Evolutionary conservation across 169 alveolate genomes (phyloP).

Genomic region (Plasmodium chabaudi): DNA sequence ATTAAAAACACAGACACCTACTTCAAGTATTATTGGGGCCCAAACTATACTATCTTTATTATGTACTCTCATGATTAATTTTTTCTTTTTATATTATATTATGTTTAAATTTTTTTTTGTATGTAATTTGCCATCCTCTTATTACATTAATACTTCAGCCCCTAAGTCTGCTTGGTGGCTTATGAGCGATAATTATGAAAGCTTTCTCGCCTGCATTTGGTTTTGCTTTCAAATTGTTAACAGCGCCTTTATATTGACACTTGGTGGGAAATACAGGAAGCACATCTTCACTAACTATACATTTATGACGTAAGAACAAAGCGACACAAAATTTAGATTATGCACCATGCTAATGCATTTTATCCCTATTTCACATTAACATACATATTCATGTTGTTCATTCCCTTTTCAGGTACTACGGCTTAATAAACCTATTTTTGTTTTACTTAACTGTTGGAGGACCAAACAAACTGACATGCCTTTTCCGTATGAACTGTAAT

Average conservation of each 20-base stretch:
- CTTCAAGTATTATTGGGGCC: constrained; percentile 90
- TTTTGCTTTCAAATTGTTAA: constrained; percentile 88
- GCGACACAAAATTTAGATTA: not conserved
- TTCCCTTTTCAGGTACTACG: constrained; percentile 78
- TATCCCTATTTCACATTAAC: not conserved
- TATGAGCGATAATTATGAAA: constrained; percentile 91
- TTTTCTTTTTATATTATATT: constrained; percentile 74
- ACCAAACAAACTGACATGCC: constrained; percentile 89
- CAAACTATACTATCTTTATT: constrained; percentile 86
- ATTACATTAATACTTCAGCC: constrained; percentile 78
- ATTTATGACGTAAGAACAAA: constrained; percentile 82
- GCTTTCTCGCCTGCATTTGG: constrained; percentile 89
- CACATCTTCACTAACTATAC: constrained; percentile 82
- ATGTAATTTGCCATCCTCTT: constrained; percentile 79
- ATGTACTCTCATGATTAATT: constrained; percentile 81
- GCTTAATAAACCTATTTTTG: constrained; percentile 78
- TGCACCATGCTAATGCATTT: not conserved
- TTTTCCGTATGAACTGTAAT: constrained; percentile 92
- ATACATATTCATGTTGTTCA: too few species aligned
- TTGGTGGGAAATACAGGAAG: constrained; percentile 89
- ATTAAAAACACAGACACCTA: constrained; percentile 88
- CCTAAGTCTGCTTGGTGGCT: constrained; percentile 91
- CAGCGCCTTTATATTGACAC: constrained; percentile 89
- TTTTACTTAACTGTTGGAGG: constrained; percentile 85
- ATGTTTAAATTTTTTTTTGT: constrained; percentile 74